Evolutionary conservation across 139 green algal genomes (phyloP).

Genomic region (Marvania coccoides): DNA sequence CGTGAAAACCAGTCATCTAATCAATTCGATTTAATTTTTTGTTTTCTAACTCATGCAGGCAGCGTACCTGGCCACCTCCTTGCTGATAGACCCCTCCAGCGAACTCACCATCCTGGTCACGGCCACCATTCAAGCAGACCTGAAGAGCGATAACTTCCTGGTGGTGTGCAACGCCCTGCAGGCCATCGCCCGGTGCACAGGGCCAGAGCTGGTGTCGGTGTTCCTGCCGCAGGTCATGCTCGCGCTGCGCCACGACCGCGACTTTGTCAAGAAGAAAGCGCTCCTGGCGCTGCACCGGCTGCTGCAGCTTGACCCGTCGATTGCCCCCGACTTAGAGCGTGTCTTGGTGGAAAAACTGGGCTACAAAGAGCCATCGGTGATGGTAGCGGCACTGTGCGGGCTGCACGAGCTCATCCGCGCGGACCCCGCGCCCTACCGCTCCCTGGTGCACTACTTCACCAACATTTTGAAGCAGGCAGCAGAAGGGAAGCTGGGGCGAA

Average conservation of each 20-base stretch:
- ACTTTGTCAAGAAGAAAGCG: slow-evolving; percentile 92
- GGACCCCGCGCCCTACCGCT: slow-evolving; percentile 66
- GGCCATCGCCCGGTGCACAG: slow-evolving; percentile 55
- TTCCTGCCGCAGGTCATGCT: slow-evolving; percentile 67
- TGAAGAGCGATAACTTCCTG: slow-evolving; percentile 90
- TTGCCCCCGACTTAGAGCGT: slow-evolving; percentile 22
- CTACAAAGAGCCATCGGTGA: slow-evolving; percentile 83
- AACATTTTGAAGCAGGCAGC: slow-evolving; percentile 92
- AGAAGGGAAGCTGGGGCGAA: slow-evolving; percentile 82
- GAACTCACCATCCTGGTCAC: slow-evolving; percentile 93
- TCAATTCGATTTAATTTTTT: not conserved
- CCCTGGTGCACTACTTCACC: slow-evolving; percentile 84
- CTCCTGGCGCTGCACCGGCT: slow-evolving; percentile 86
- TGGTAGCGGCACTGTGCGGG: slow-evolving; percentile 87
- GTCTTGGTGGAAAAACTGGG: slow-evolving; percentile 29
- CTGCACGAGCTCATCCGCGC: slow-evolving; percentile 64
- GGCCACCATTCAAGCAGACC: slow-evolving; percentile 90
- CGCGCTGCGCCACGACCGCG: slow-evolving; percentile 66
- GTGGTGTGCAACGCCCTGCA: slow-evolving; percentile 55
- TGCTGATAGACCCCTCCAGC: slow-evolving; percentile 86
- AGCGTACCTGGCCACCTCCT: slow-evolving; percentile 83
- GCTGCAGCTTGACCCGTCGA: slow-evolving; percentile 57
- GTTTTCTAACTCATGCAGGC: slow-evolving; percentile 36
- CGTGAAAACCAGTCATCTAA: not conserved
- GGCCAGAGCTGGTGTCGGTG: slow-evolving; percentile 77